These are phyloP conservation scores for Apiospora marii DNA, from an alignment of 2,329 filamentous ascomycete species.

Conservation along the genomic window DNA sequence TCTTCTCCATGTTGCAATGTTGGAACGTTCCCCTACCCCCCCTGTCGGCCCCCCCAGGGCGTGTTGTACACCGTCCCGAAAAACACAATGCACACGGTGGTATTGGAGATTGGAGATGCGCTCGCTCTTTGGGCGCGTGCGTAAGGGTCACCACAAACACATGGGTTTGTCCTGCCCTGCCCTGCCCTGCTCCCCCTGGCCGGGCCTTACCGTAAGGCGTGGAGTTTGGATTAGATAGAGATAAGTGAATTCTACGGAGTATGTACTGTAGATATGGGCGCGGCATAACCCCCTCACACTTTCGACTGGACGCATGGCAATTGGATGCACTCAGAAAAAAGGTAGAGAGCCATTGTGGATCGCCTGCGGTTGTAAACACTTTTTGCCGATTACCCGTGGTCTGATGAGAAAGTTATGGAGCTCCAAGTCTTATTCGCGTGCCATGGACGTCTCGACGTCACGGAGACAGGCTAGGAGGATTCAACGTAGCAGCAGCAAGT, in stretches of 20 bases:
- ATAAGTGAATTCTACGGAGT: neutral
- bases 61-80: neutral
- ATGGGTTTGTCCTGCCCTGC: neutral
- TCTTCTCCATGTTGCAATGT: conserved; percentile 16
- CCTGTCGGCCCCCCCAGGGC: conserved; percentile 1
- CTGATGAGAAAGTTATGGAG: conserved; percentile 17
- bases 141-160: neutral
- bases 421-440: conserved; percentile 18
- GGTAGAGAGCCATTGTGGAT: neutral
- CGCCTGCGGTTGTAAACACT: neutral
- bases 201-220: neutral
- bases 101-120: conserved; percentile 14
- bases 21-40: neutral
- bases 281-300: neutral
- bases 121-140: neutral
- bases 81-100: conserved; percentile 8
- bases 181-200: neutral
- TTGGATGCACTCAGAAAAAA: neutral
- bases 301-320: neutral
- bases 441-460: conserved; percentile 21
- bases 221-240: conserved; percentile 12
- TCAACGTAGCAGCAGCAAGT: neutral
- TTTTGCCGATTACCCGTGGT: conserved; percentile 16
- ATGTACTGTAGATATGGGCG: neutral
- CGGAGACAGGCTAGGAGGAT: neutral